Base-by-base conservation (phyloP, 2,329 filamentous ascomycete species). In the Botrytis galanthina region DNA sequence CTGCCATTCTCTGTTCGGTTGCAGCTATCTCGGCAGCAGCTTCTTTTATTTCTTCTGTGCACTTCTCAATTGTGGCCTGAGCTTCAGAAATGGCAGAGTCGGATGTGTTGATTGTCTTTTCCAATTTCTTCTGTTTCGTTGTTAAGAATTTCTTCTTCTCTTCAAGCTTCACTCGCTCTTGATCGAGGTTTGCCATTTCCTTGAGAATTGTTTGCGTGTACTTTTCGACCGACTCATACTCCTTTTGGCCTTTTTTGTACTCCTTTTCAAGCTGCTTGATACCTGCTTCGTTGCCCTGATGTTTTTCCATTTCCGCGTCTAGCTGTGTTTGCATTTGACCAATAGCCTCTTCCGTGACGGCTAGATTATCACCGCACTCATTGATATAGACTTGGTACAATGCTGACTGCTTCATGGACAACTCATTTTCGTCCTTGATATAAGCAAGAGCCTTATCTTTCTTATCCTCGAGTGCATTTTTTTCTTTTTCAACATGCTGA, bases 401-500 rank as follows among this genome's bases (percentile, higher is more conserved):
- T 0, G 94, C 91, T 0, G 94, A 95, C 80, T 98, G 93, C 83
- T 98, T 98, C 78, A 92, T 87, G 0, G 91, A 90, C 57, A 99
- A 86, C 81, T 98, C 95, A 78, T 99, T 99, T 81, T 99, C 96
- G 77, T 98, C 94, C 37, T 89, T 90, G 75, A 99, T 91, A 80
- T 90, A 98, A 1, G 93, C 91, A 12, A 99, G 84, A 0, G 96
- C 97, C 82, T 95, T 94, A 81, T 98, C 92, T 84, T 99, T 99
- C 86, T 98, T 98, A 82, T 97, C 95, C 80, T 98, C 96, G 3
- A 99, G 88, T 66, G 90, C 87, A 77, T 93, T 93, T 86, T 94
- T 98, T 83, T 99, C 96, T 82, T 98, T 99, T 82, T 99, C 96
- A 1, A 99, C 96, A 79, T 98, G 95, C 83, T 98, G 94, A 1